Evolutionary conservation across 495 filamentous ascomycete species (phyloP), one percentile per base, ranked within the genome.

Genomic region (Amniculicola lignicola): DNA sequence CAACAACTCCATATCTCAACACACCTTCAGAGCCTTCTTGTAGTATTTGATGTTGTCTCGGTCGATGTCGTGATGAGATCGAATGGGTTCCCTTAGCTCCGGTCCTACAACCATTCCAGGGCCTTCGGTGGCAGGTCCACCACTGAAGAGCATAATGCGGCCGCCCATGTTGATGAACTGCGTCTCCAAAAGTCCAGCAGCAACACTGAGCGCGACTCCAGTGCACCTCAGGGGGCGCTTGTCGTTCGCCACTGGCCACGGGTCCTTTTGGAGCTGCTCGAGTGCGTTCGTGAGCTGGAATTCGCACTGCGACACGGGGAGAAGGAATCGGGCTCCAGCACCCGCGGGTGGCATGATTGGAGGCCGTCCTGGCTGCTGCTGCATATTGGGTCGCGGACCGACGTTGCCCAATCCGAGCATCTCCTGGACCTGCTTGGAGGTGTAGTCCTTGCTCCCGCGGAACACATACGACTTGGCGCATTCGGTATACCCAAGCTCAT

Each of bases 391-490:
- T 51, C 94, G 82, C 41, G 88, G 57, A 29, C 82, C 83, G 14
- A 84, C 74, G 14, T 80, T 74, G 23, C 83, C 72, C 37, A 95
- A 79, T 18, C 91, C 94, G 18, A 99, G 83, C 94, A 99, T 99
- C 68, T 99, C 94, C 69, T 97, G 93, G 12, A 99, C 91, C 68
- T 97, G 90, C 71, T 97, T 97, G 46, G 90, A 87, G 19, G 82
- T 78, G 70, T 99, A 99, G 62, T 99, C 94, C 75, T 97, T 99
- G 78, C 83, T 95, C 39, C 94, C 94, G 22, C 94, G 82, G 78
- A 99, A 99, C 16, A 99, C 94, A 66, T 96, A 99, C n/a, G 94
- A 96, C 74, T 99, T 99, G 55, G 93, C 88, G 67, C 94, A 97
- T 69, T 96, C 93, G 28, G 86, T 90, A 69, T 99, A 99, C 51